Evolutionary conservation across 306 rosid genomes (phyloP).

Genomic region (Styphnolobium japonicum): DNA sequence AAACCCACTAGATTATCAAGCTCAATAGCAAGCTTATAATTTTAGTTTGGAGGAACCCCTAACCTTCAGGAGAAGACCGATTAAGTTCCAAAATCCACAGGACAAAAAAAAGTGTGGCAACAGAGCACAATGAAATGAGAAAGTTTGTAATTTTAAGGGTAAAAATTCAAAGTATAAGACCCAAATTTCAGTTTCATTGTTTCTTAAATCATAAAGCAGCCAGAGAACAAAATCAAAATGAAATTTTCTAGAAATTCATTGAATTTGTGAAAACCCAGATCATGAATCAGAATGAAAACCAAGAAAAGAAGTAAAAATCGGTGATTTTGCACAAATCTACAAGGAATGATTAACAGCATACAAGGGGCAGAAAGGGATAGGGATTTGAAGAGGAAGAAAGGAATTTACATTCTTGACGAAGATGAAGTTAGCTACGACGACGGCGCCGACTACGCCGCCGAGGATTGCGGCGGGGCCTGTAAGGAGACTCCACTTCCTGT

Average conservation of each 20-base stretch:
- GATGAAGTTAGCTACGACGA: slow-evolving; percentile 46
- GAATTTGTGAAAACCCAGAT: not conserved
- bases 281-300: not conserved
- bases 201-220: not conserved
- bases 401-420: slow-evolving; percentile 45
- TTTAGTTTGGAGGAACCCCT: not conserved
- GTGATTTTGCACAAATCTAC: slow-evolving; percentile 1
- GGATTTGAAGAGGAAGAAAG: not conserved
- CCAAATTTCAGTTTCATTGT: not conserved
- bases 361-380: not conserved
- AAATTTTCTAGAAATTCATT: not conserved
- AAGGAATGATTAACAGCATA: not conserved
- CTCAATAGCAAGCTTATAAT: not conserved
- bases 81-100: not conserved
- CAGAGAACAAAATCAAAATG: not conserved
- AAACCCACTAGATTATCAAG: not conserved
- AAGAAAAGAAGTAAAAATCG: slow-evolving; percentile 13
- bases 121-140: not conserved
- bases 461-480: slow-evolving; percentile 55
- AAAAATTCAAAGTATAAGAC: not conserved
- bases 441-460: slow-evolving; percentile 63
- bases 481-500: slow-evolving; percentile 92
- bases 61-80: not conserved
- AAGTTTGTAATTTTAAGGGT: not conserved
- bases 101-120: not conserved